Base-by-base conservation (phyloP, 805 yeast species). In the Candida silvatica region DNA sequence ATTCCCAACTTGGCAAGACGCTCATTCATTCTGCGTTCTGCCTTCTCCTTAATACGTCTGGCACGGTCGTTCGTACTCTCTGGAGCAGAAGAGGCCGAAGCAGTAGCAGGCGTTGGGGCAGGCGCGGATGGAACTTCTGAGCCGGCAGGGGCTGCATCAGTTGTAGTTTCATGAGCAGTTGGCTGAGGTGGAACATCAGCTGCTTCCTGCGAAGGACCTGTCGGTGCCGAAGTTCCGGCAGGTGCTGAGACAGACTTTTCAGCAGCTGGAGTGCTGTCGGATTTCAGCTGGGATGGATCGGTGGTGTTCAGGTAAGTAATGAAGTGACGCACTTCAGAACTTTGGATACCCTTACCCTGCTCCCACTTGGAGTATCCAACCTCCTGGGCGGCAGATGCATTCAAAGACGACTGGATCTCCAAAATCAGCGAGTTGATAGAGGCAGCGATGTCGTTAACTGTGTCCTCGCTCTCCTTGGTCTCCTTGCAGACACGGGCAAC, bases 1-100 rank as follows among this genome's bases (percentile, higher is more conserved):
- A 85, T 71, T 3, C 95, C 95, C 38, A 86, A 66, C 42, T 78
- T 81, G 3, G 94, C 94, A 48, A 86, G 66, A 47, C 86, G 68
- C 48, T 83, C 94, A 41, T 77, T 78, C 96, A 87, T 86, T 57
- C 83, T 72, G 48, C 78, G 77, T 46, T 73, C 73, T 3, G 85
- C 85, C 49, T 83, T 90, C 14, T 86, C 90, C 54, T 84, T 86
- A 35, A 85, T 76, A 48, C 74, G 71, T n/a, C 84, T 80, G 4
- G 92, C 72, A 40, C 94, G 66, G 31, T 82, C 88, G 39, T 74
- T 81, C 1, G 82, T 67, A 12, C 11, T 8, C 12, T 22, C 24
- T 22, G 11, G 7, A 8, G 74, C 28, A 5, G 39, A 27, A 14
- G 34, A 22, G n/a, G 27, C 38, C 5, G 31, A 18, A 12, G 25